A percentile compares a stretch with the other conserved stretches of the same genome.
These are phyloP conservation scores for Volutella citrinella DNA, from an alignment of 2,329 filamentous ascomycete species.

Conservation along the genomic window DNA sequence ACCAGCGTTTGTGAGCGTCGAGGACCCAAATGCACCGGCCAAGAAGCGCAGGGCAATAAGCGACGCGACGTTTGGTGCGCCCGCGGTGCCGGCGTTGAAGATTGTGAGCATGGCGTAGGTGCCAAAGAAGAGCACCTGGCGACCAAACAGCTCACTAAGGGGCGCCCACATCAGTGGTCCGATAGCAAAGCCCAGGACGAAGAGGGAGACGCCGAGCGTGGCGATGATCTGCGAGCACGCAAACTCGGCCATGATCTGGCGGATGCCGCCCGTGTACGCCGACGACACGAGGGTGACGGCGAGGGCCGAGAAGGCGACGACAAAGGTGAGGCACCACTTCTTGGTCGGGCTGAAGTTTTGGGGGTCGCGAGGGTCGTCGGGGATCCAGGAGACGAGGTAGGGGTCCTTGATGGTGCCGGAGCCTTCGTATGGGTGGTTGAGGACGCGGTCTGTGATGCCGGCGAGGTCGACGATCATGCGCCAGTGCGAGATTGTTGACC, in stretches of 20 bases:
- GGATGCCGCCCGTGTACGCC: constrained; percentile 59
- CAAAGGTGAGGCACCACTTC: constrained; percentile 65
- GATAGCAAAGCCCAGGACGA: constrained; percentile 60
- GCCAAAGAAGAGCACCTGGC: constrained; percentile 56
- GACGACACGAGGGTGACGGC: constrained; percentile 70
- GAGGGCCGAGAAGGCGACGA: constrained; percentile 65
- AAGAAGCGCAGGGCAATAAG: constrained; percentile 70
- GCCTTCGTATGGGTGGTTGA: constrained; percentile 55
- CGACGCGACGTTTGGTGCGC: constrained; percentile 53
- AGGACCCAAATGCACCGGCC: constrained; percentile 60
- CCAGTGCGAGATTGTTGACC: no score
- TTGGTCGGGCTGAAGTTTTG: constrained; percentile 52
- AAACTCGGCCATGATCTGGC: constrained; percentile 54
- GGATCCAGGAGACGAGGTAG: constrained; percentile 66
- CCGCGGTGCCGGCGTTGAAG: constrained; percentile 60
- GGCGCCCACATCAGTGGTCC: constrained; percentile 66
- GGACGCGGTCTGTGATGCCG: constrained; percentile 54
- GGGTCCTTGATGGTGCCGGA: constrained; percentile 65
- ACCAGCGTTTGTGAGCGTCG: constrained; percentile 60
- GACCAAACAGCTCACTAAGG: constrained; percentile 61
- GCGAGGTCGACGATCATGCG: constrained; percentile 55
- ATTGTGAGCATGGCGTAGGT: constrained; percentile 57
- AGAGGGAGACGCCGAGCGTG: constrained; percentile 63
- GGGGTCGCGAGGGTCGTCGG: constrained; percentile 65
- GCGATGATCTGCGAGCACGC: constrained; percentile 47